Base-by-base conservation (phyloP, 495 filamentous ascomycete genomes). In the Sphaerosporella brunnea region DNA sequence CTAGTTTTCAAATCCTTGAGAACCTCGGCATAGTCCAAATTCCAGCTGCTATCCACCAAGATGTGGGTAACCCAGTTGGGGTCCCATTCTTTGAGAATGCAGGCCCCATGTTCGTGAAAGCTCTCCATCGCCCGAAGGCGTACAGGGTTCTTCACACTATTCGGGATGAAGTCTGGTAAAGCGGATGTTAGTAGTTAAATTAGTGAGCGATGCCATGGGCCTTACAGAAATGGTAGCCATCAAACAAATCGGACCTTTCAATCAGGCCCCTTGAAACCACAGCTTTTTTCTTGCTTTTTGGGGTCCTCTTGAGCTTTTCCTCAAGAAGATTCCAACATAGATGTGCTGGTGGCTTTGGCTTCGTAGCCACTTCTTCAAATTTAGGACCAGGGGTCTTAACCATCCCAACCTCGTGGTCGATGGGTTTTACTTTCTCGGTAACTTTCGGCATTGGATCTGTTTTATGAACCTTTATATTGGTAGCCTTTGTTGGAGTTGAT, bases 41-140 rank as follows among this genome's bases (percentile, higher is more conserved):
- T 63, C n/a, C n/a, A n/a, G n/a, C n/a, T n/a, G 42, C 77, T 80
- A 55, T 95, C 90, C 3, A 83, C 81, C 49, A 96, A 72, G 46
- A 93, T 67, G 65, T 93, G 85, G 0, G 75, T 85, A 4, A 73
- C 70, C n/a, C n/a, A n/a, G 0, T 46, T 62, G 21, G 51, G 26
- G 18, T 67, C 67, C 23, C 80, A 62, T 47, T 62, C 55, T 0
- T 63, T 51, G 18, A 54, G 56, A 70, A 74, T 80, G 5, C 70
- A 64, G 3, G 77, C 88, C 23, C 90, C 90, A 57, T 78, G 79
- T 53, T 88, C 78, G 47, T 74, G 69, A 0, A 80, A 78, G 60
- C 78, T 84, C 21, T 70, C 70, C 35, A 94, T 88, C 23, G 81
- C 76, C 21, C 79, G 54, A 45, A 71, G 73, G 18, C 88, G 73